Evolutionary conservation across 2,329 filamentous ascomycete genomes (phyloP).

Genomic region (Paraconiothyrium brasiliense): DNA sequence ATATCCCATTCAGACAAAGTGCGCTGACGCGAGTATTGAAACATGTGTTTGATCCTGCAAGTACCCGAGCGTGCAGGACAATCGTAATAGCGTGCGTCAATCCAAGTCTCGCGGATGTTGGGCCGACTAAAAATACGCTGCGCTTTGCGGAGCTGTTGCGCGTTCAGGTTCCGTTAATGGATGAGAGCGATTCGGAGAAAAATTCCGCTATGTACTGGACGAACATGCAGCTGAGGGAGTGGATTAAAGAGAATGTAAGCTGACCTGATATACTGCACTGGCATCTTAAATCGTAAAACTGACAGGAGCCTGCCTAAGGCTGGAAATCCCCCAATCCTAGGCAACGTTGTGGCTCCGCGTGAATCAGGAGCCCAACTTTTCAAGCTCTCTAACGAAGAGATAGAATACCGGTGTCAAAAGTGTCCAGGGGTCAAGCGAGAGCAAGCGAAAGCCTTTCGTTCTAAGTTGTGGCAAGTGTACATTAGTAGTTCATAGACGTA

Average conservation of each 20-base stretch:
- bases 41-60: constrained; percentile 59
- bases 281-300: constrained; percentile 13
- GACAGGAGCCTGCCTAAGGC: constrained; percentile 43
- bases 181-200: constrained; percentile 33
- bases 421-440: constrained; percentile 48
- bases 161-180: constrained; percentile 47
- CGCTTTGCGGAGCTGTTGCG: constrained; percentile 61
- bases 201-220: constrained; percentile 52
- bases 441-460: constrained; percentile 55
- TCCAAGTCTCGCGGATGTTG: constrained; percentile 56
- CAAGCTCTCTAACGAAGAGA: constrained; percentile 52
- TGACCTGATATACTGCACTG: background rate
- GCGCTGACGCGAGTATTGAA: constrained; percentile 60
- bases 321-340: constrained; percentile 49
- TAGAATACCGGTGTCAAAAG: constrained; percentile 54
- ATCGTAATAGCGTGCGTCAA: constrained; percentile 61
- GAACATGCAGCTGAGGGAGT: constrained; percentile 50
- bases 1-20: constrained; percentile 60
- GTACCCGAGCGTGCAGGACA: constrained; percentile 53
- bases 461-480: constrained; percentile 53
- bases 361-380: constrained; percentile 57
- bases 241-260: constrained; percentile 56
- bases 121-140: constrained; percentile 60
- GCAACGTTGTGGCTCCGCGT: constrained; percentile 49
- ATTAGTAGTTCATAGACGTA: constrained; percentile 16